phyloP scores from a whole-genome alignment of 1,139 yeast genomes.

The Geotrichum histeridarum region DNA sequence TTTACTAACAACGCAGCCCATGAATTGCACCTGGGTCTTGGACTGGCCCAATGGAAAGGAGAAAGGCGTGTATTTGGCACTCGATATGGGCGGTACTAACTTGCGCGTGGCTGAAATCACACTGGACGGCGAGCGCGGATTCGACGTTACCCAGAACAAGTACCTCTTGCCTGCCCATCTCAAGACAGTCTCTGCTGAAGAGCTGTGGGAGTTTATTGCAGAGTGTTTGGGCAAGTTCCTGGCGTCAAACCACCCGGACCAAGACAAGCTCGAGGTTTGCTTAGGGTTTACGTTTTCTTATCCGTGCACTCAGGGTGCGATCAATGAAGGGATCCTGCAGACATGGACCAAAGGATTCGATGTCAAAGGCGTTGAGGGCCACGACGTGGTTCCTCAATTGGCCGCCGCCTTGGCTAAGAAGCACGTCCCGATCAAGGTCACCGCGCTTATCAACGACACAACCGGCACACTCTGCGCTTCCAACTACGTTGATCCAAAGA shows the following conservation, averaged over 20 bases:
- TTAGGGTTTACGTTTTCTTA: constrained; percentile 94
- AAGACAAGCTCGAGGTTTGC: constrained; percentile 44
- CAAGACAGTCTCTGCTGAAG: constrained; percentile 74
- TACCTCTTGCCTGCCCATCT: constrained; percentile 63
- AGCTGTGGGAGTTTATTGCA: constrained; percentile 83
- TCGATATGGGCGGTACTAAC: constrained; percentile 95
- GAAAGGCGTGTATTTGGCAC: constrained; percentile 81
- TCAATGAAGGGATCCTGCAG: constrained; percentile 82
- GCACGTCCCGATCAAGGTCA: constrained; percentile 74
- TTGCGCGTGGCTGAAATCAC: constrained; percentile 82
- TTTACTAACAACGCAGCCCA: constrained; percentile 45
- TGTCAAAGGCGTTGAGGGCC: constrained; percentile 87
- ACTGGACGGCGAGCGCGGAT: constrained; percentile 70
- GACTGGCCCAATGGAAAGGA: constrained; percentile 90
- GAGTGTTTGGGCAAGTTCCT: constrained; percentile 60
- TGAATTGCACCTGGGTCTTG: constrained; percentile 96
- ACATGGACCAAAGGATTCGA: constrained; percentile 99
- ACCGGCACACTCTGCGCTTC: constrained; percentile 97
- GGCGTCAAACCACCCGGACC: constrained; percentile 47
- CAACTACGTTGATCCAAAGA: constrained; percentile 78
- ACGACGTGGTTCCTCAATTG: constrained; percentile 88
- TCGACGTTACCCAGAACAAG: constrained; percentile 79
- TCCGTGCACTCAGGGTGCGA: constrained; percentile 81
- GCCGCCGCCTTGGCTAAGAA: constrained; percentile 63
- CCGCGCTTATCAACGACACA: constrained; percentile 93